Base-by-base conservation (phyloP, 441 rosid species). In the Populus hybrid region DNA sequence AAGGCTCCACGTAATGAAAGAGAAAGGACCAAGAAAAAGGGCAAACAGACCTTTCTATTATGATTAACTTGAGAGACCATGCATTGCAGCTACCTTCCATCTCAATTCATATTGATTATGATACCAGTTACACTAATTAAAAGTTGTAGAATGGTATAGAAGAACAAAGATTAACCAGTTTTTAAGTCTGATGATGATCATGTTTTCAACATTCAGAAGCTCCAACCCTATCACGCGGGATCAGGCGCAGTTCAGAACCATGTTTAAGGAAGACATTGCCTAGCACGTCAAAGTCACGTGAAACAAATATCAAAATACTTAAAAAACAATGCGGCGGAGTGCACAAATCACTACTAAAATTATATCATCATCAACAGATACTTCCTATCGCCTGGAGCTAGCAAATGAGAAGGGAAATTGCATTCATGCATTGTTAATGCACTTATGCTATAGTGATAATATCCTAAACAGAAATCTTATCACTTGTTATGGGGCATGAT, bases 191-290 rank as follows among this genome's bases (percentile, higher is more conserved):
- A 73, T 26, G 61, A 77, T 18, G 73, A 42, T 59, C 75, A 35
- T 70, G 71, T 79, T 69, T 77, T 70, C 78, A 72, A 40, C 70
- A 53, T 18, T 30, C 68, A 7, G 77, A 82, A 77, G 91, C 87
- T 89, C 99, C 99, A 71, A 95, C 99, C 80, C 98, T 85, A 70
- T 95, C 99, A 3, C 99, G 94, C 28, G 99, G 99, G 69, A 95
- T 95, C 75, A 95, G 88, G 50, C 98, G 95, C 28, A 95, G 93
- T 67, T 93, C 98, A 3, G 98, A 93, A 5, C 99, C 99, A 82
- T 95, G 99, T 84, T 93, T 95, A 78, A 95, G 91, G 82, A 95
- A 95, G 82, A 95, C 98, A 80, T 93, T 95, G 70, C 99, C 99
- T 95, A 28, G 57, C 53, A 57, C 16, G 38, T 34, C 64, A 71